Percentiles rank a stretch among this genome's conserved stretches.
Conservation (phyloP, 1,284 basidiomycete species). For the Thecaphora thlaspeos region DNA sequence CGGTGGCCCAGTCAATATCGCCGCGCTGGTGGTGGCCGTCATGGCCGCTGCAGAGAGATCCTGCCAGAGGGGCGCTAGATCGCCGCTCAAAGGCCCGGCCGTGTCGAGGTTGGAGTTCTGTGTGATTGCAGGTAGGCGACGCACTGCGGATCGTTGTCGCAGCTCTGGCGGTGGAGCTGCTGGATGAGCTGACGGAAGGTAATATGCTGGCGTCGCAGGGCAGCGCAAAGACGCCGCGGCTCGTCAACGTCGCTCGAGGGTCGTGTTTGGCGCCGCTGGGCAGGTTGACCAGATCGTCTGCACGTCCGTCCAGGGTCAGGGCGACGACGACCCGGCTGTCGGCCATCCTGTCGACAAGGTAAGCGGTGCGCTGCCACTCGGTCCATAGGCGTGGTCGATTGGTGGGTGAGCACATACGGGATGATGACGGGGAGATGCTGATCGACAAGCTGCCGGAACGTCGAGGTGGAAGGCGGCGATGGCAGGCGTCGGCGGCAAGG, state of each 20-base stretch:
- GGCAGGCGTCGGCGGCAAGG: slow-evolving; percentile 5
- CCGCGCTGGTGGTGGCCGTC: slow-evolving; percentile 1
- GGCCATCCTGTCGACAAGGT: slow-evolving; percentile 33
- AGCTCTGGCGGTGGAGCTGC: slow-evolving; percentile 1
- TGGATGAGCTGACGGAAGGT: slow-evolving; percentile 24
- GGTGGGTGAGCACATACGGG: slow-evolving; percentile 8
- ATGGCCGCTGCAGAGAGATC: slow-evolving; percentile 16
- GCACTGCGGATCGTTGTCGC: not conserved
- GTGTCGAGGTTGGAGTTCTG: slow-evolving; percentile 49
- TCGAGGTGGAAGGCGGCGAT: slow-evolving; percentile 6
- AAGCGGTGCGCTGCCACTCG: slow-evolving; percentile 34
- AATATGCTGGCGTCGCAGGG: slow-evolving; percentile 32
- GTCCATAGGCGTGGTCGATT: slow-evolving; percentile 10
- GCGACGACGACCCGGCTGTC: slow-evolving; percentile 33
- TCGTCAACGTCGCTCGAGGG: no score
- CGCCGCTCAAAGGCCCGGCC: slow-evolving; percentile 12
- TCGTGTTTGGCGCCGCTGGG: slow-evolving; percentile 2
- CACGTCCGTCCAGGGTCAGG: slow-evolving; percentile 46
- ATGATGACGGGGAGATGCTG: slow-evolving; percentile 35
- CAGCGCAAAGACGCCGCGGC: slow-evolving; percentile 38
- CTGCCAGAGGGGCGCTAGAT: slow-evolving; percentile 34
- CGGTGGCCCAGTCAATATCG: slow-evolving; percentile 36
- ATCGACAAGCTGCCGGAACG: slow-evolving; percentile 16
- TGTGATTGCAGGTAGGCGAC: slow-evolving; percentile 50
- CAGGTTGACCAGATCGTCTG: slow-evolving; percentile 38